Base-by-base conservation (phyloP, 352 stramenopile genomes). In the Pythium aquatile region DNA sequence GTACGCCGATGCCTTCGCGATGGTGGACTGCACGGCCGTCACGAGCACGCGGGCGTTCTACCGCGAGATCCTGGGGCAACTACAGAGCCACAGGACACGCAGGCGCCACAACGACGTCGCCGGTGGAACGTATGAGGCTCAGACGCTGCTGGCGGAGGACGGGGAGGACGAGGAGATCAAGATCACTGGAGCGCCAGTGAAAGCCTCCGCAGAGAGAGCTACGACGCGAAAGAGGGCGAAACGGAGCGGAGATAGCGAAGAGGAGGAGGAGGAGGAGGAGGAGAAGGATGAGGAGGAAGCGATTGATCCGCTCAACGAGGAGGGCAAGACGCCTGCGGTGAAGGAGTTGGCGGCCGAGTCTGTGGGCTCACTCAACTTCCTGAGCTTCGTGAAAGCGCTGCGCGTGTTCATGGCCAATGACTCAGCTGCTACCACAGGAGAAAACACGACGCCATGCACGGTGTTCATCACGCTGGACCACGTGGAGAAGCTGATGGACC, bases 1-100 rank as follows among this genome's bases (percentile, higher is more conserved):
- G 11, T 65, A 83, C 44, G 59, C 73, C 20, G 51, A 69, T 20
- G 58, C 73, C 9, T 79, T 82, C 63, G 80, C 77, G 3, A 65
- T 90, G 47, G 74, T 94, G 28, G 83, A 94, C 68, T 90, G 83
- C 65, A 89, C 79, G 9, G 83, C 72, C 30, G 66, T 93, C 8
- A 89, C 85, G 66, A 77, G 74, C 17, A 76, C 75, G 55, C 77
- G 81, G 56, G 79, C 87, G 58, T 76, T 94, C 52, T 94, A 89
- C 58, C 76, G 79, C 37, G 85, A 94, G 56, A 76, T 85, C 46
- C 65, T 94, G 24, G 77, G 74, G 2, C 83, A 93, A 58, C 59
- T 94, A 46, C 65, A 83, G 61, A 66, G 42, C 37, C 63, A 72
- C 11, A 44, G 35, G 33, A 16, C 35, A 44, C 46, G 63, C 24